These are phyloP conservation scores for Kwoniella bestiolae DNA, from an alignment of 768 basidiomycete genomes.

Conservation along the genomic window DNA sequence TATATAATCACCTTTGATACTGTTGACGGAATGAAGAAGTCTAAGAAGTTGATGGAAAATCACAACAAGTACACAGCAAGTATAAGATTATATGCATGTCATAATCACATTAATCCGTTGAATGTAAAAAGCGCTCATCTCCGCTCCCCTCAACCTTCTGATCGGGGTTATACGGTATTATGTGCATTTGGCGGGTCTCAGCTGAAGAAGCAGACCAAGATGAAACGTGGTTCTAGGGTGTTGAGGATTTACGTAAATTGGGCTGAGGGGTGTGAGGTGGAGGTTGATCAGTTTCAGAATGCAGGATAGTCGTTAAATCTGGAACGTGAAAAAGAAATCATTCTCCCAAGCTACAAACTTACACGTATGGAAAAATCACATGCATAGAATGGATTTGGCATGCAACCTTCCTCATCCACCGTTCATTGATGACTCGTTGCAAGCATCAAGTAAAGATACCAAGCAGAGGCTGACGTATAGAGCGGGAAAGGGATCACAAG, in stretches of 20 bases:
- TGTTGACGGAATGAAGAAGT: neutral
- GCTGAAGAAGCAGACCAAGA: neutral
- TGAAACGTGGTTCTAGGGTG: neutral
- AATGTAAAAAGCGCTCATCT: neutral
- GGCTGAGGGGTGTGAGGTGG: neutral
- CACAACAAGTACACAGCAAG: neutral
- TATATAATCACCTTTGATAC: neutral
- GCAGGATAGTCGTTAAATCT: neutral
- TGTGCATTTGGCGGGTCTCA: neutral
- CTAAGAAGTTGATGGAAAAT: neutral
- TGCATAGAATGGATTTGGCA: neutral
- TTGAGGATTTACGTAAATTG: neutral
- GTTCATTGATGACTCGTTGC: too few species aligned
- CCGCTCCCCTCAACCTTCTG: neutral
- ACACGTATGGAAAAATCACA: neutral
- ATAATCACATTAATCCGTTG: neutral
- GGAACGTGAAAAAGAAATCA: slow-evolving; percentile 13
- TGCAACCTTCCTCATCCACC: too few species aligned
- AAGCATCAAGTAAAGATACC: too few species aligned
- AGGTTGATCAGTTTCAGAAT: slow-evolving; percentile 15
- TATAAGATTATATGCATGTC: neutral
- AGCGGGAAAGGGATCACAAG: slow-evolving; percentile 3
- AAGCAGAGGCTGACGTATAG: neutral
- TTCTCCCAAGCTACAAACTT: neutral
- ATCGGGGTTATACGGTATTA: neutral